These are phyloP conservation scores for Calonectria pseudoturangicola DNA, from an alignment of 2,329 filamentous ascomycete species.

Conservation along the genomic window DNA sequence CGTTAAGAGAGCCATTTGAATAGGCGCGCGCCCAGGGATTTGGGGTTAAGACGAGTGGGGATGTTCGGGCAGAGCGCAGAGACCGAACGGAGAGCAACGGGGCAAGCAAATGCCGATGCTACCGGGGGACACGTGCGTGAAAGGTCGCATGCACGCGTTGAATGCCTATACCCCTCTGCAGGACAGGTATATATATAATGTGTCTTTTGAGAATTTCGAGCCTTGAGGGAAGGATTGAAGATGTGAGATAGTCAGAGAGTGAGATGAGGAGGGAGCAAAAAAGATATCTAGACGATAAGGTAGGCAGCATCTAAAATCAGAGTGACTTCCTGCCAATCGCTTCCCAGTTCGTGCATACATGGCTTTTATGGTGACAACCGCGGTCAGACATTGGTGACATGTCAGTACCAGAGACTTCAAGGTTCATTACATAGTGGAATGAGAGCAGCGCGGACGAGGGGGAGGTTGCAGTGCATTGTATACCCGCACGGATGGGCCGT, in stretches of 20 bases:
- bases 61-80: conserved; percentile 13
- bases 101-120: conserved; percentile 36
- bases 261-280: neutral
- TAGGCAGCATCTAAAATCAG: conserved; percentile 22
- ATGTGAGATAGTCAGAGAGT: conserved; percentile 6
- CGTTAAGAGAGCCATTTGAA: conserved; percentile 34
- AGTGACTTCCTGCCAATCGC: conserved; percentile 12
- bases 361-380: conserved; percentile 4
- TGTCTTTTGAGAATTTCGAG: conserved; percentile 14
- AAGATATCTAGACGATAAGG: conserved; percentile 23
- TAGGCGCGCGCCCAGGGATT: conserved; percentile 30
- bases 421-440: too few species aligned
- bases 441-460: conserved; percentile 4
- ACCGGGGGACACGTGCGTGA: conserved; percentile 27
- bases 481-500: neutral
- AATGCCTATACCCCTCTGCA: neutral
- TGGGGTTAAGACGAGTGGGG: conserved; percentile 19
- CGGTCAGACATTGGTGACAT: conserved; percentile 20
- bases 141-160: conserved; percentile 18
- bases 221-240: conserved; percentile 13
- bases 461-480: neutral
- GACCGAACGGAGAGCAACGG: conserved; percentile 14
- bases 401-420: neutral
- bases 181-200: conserved; percentile 23
- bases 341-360: conserved; percentile 20